Evolutionary conservation across 768 basidiomycete genomes (phyloP), one percentile per base, ranked within the genome.

Genomic region (Coprinopsis strossmayeri): DNA sequence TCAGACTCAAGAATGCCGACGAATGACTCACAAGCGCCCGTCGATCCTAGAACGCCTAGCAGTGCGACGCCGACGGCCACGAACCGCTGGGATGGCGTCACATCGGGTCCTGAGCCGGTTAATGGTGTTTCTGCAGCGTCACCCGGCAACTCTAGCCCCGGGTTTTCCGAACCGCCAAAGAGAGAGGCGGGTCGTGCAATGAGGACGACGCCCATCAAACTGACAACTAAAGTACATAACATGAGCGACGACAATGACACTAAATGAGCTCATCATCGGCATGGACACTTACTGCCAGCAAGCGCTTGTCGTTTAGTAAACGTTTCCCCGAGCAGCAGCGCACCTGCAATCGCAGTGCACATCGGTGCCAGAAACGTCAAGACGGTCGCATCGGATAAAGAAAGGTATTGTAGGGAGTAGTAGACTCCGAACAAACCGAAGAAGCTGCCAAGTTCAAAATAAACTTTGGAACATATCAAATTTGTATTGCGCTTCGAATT

Each of bases 181-280:
- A 96, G 55, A 45, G 81, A 79, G 0, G 73, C 66, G 0, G 92
- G 92, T 28, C 88, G 73, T 10, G 91, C 87, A 43, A 96, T 90
- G 5, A 92, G 70, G 12, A 93, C 61, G 7, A 91, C 89, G 0
- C 91, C 92, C 7, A 76, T 35, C 26, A 94, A 71, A 61, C 87
- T 84, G 40, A 76, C 72, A 5, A 84, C 78, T 78, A 56, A n/a
- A n/a, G n/a, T n/a, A n/a, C n/a, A n/a, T n/a, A n/a, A n/a, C n/a
- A n/a, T n/a, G n/a, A n/a, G n/a, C n/a, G n/a, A n/a, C n/a, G n/a
- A n/a, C n/a, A n/a, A n/a, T n/a, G n/a, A n/a, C n/a, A n/a, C n/a
- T n/a, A n/a, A n/a, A n/a, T n/a, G n/a, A n/a, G n/a, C n/a, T n/a
- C n/a, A n/a, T n/a, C n/a, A n/a, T n/a, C n/a, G n/a, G n/a, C n/a